Percentiles rank a stretch among this genome's conserved stretches.
phyloP scores from a whole-genome alignment of 345 rosid species.

The Syzygium oleosum region DNA sequence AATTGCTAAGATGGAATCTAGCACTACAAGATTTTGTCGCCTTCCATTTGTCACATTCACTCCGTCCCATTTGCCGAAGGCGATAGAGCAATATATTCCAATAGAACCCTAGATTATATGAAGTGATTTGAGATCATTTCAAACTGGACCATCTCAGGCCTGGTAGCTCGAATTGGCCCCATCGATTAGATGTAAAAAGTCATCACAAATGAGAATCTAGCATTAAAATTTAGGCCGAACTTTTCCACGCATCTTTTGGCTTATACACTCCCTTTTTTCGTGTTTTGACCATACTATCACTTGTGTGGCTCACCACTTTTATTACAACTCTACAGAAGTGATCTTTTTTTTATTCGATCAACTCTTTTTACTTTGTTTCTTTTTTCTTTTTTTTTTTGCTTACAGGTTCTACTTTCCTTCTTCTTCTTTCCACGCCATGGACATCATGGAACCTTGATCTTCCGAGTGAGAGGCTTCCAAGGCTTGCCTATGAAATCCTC shows the following conservation, averaged over 20 bases:
- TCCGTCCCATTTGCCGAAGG: neutral
- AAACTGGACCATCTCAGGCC: neutral
- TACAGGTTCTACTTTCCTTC: neutral
- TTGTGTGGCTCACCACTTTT: fast-evolving
- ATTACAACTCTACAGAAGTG: too few relatives aligned
- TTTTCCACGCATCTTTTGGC: neutral
- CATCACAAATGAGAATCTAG: neutral
- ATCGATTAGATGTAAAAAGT: neutral
- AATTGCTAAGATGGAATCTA: neutral
- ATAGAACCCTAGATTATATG: neutral
- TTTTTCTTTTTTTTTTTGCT: neutral
- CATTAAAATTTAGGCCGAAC: neutral
- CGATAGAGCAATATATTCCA: neutral
- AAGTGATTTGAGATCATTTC: neutral
- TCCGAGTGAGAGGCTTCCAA: too few relatives aligned
- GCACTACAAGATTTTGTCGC: neutral
- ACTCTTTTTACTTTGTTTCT: neutral
- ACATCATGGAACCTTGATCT: neutral
- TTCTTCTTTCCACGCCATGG: neutral
- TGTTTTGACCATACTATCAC: neutral
- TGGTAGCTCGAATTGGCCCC: neutral
- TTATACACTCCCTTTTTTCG: neutral
- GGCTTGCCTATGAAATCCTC: too few relatives aligned
- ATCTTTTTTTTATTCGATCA: neutral
- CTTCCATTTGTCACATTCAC: neutral